Percentiles rank a stretch among this genome's conserved stretches.
Conservation (phyloP, 2,329 filamentous ascomycete species). For the Bertia moriformis region DNA sequence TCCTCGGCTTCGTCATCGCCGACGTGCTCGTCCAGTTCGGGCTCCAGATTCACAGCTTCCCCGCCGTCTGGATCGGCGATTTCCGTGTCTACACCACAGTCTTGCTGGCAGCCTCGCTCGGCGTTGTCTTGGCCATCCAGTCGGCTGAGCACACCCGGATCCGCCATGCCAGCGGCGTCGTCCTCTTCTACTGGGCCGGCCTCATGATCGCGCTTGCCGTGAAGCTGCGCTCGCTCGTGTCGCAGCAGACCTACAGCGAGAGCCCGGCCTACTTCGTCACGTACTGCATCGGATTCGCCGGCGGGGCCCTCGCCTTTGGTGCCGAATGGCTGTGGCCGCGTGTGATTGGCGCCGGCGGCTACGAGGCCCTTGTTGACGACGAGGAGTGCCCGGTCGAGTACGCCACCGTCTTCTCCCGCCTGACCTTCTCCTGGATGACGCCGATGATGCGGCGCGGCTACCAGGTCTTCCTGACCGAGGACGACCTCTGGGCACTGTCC, state of each 20-base stretch:
- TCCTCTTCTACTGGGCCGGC: constrained; percentile 83
- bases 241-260: constrained; percentile 55
- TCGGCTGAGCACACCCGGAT: constrained; percentile 75
- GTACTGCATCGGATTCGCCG: constrained; percentile 57
- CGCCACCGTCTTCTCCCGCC: constrained; percentile 78
- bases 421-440: constrained; percentile 98
- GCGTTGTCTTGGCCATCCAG: constrained; percentile 65
- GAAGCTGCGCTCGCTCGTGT: constrained; percentile 74
- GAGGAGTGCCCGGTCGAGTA: constrained; percentile 67
- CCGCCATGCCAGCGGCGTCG: constrained; percentile 73
- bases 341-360: constrained; percentile 46
- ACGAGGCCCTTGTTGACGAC: constrained; percentile 40
- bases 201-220: constrained; percentile 64
- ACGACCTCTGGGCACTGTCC: constrained; percentile 87
- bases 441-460: constrained; percentile 94
- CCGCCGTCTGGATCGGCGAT: constrained; percentile 60
- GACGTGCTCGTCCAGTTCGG: constrained; percentile 59
- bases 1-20: constrained; percentile 54
- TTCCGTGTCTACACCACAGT: constrained; percentile 76
- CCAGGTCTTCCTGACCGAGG: constrained; percentile 77
- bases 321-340: constrained; percentile 84
- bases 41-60: constrained; percentile 60
- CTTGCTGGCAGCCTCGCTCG: constrained; percentile 56
- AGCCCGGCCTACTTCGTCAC: constrained; percentile 63
- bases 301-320: constrained; percentile 57